A percentile compares a stretch with the other conserved stretches of the same genome.
Conservation (phyloP, 208 protist genomes). For the Trypanosoma avium region DNA sequence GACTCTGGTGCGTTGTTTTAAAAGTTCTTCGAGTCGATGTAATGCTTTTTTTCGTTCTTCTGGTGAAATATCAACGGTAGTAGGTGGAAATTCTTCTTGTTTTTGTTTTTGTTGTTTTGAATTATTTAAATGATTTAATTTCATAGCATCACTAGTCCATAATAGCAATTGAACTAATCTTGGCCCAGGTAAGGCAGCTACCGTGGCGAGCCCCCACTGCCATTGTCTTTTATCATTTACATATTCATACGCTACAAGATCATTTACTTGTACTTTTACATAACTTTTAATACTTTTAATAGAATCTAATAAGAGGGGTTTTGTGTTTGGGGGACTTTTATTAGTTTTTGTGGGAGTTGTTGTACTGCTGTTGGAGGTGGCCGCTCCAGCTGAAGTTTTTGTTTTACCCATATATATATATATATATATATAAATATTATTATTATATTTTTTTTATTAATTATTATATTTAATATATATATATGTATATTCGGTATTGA, state of each 20-base stretch:
- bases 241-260: constrained; percentile 58
- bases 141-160: constrained; percentile 30
- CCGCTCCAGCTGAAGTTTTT: too few relatives aligned
- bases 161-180: constrained; percentile 45
- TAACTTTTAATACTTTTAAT: constrained; percentile 10
- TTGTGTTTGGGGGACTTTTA: too few relatives aligned
- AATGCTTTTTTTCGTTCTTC: constrained; percentile 19
- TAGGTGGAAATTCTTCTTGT: background rate
- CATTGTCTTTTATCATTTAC: constrained; percentile 31
- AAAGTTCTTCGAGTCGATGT: constrained; percentile 29
- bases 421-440: too few relatives aligned
- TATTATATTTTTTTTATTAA: too few relatives aligned
- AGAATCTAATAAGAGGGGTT: background rate
- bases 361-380: too few relatives aligned
- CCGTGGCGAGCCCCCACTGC: constrained; percentile 51
- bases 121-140: too few relatives aligned
- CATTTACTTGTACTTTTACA: constrained; percentile 35
- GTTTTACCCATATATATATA: too few relatives aligned
- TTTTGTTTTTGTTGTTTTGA: too few relatives aligned
- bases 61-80: constrained; percentile 5
- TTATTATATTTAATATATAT: too few relatives aligned
- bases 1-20: constrained; percentile 19
- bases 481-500: too few relatives aligned
- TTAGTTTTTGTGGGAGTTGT: too few relatives aligned
- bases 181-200: constrained; percentile 39